phyloP scores from a whole-genome alignment of 441 rosid species.

The Brassica balearica region DNA sequence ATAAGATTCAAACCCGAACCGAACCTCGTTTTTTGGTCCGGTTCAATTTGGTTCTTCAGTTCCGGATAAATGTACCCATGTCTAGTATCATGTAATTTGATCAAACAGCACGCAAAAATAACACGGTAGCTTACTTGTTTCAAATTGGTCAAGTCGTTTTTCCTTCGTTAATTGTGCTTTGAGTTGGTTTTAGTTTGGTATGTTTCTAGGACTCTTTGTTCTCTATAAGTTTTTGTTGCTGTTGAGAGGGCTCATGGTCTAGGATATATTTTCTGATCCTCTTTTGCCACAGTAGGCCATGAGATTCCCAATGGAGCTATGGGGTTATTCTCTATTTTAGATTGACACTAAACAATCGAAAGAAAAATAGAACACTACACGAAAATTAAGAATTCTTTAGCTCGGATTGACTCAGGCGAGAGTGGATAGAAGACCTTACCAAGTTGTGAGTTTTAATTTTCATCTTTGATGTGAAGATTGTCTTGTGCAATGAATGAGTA shows the following conservation, averaged over 20 bases:
- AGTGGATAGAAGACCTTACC: too few relatives aligned
- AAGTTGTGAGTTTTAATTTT: too few relatives aligned
- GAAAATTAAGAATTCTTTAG: not conserved
- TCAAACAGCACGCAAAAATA: not conserved
- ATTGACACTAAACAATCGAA: not conserved
- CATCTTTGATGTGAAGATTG: too few relatives aligned
- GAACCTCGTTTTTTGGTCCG: not conserved
- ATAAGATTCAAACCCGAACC: not conserved
- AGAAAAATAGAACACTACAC: too few relatives aligned
- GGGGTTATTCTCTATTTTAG: not conserved
- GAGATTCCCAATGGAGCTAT: not conserved
- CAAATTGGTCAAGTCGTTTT: not conserved
- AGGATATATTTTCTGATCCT: not conserved
- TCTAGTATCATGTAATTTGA: not conserved
- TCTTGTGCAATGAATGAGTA: too few relatives aligned
- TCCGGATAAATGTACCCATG: not conserved
- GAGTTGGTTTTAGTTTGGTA: not conserved
- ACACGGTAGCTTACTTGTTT: conserved; percentile 3
- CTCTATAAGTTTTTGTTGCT: not conserved
- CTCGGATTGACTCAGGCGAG: too few relatives aligned
- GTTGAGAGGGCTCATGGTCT: not conserved
- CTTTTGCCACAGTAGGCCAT: not conserved
- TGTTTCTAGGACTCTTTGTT: not conserved
- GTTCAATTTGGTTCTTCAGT: not conserved
- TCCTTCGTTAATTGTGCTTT: not conserved